Base-by-base conservation (phyloP, 129 eudicot species). In the Arctium lappa region DNA sequence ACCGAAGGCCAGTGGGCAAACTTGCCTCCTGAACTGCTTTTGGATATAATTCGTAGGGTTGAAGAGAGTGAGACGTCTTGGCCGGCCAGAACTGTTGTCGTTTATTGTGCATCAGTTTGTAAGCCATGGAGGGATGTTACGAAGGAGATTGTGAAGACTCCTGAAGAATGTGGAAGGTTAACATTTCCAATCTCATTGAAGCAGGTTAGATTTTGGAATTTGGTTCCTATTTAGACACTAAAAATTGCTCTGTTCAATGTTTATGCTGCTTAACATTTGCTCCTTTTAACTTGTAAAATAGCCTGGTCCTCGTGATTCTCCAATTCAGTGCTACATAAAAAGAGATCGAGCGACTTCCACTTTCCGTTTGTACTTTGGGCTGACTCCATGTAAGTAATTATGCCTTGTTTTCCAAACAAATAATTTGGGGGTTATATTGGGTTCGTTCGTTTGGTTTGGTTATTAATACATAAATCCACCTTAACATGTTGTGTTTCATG, bases 291-390 rank as follows among this genome's bases (percentile, higher is more conserved):
- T 73, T 34, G 9, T 40, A 6, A 48, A 30, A 18, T 74, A 94
- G 98, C 98, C 95, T 15, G 98, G 98, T 32, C 97, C 98, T 5
- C 94, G 95, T 16, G 98, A 94, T 82, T 69, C 87, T 78, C 97
- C 95, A 16, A 90, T 94, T 29, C 98, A 94, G 53, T 92, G 97
- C 84, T 92, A 86, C 74, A 94, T 94, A 73, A 89, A 88, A 85
- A 89, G 98, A 85, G 98, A 94, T 81, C 82, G 97, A 72, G 90
- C 91, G 60, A 94, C 88, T 42, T 92, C 93, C 5, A 85, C 82
- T 63, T 94, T 84, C 60, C 92, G 91, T 53, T 84, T 94, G 68
- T 92, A 89, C 80, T 90, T 87, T 85, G 97, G 98, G 44, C 83
- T 90, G 75, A 85, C 92, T 10, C 98, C 98, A 34, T 92, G 98